Conservation (phyloP, 169 alveolate genomes). For the Neospora caninum region DNA sequence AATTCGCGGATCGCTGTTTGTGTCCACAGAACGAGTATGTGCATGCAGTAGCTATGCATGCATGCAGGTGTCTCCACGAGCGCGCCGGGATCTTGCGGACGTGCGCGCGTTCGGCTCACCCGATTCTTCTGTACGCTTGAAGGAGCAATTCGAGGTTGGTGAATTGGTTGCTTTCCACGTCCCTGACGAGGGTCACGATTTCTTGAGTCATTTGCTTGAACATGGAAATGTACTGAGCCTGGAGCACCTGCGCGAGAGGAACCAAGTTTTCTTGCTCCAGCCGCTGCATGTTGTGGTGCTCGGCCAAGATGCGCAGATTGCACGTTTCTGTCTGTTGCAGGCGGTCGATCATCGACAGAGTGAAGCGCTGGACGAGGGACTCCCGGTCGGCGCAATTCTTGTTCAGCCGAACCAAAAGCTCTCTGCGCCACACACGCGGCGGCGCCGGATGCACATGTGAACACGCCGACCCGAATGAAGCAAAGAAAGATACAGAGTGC, state of each 20-base stretch:
- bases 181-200: background rate
- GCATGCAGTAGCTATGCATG: no score
- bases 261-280: slow-evolving; percentile 51
- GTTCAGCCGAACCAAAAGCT: slow-evolving; percentile 26
- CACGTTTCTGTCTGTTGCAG: slow-evolving; percentile 36
- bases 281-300: slow-evolving; percentile 32
- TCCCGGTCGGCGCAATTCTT: background rate
- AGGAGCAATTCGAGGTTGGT: slow-evolving; percentile 58
- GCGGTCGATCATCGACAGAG: slow-evolving; percentile 25
- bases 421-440: slow-evolving; percentile 28
- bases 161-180: slow-evolving; percentile 24
- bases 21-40: no score
- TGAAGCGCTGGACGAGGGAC: slow-evolving; percentile 19
- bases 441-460: no score
- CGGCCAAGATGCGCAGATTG: slow-evolving; percentile 42
- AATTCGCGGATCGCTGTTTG: no score
- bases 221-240: slow-evolving; percentile 29
- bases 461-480: no score
- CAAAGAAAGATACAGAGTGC: no score
- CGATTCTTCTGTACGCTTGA: slow-evolving; percentile 47
- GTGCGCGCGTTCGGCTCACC: slow-evolving; percentile 14
- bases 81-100: no score
- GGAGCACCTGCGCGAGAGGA: slow-evolving; percentile 51
- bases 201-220: slow-evolving; percentile 32
- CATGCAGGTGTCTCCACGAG: no score